Evolutionary conservation across 2,329 filamentous ascomycete genomes (phyloP), one percentile per base, ranked within the genome.

Genomic region (Pseudopithomyces maydicus): DNA sequence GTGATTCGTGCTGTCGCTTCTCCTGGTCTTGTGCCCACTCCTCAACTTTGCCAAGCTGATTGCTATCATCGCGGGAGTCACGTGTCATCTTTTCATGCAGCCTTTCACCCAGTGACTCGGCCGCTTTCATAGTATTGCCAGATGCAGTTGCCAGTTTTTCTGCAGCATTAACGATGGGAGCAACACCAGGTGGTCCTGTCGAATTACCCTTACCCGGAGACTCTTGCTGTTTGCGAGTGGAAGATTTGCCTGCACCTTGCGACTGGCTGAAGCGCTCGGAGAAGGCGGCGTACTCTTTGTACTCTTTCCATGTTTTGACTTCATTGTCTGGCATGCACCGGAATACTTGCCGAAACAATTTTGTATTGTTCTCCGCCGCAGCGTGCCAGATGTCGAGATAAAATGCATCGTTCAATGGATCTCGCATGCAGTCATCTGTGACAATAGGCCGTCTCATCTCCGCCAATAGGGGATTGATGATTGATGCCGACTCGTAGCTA

Each of bases 291-390:
- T 90, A 96, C 64, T 96, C 90, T 61, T 91, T 89, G 77, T 99
- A 99, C 62, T 96, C 90, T 64, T 90, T 88, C 95, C 95, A 99
- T 42, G 90, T 94, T 62, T 87, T 89, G 23, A 97, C 95, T 71
- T 97, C 92, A 50, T 88, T 97, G 74, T 99, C 95, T 1, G 95
- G 95, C 90, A 96, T 96, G 76, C 93, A 97, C 45, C 93, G 88
- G 80, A 99, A 99, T 8, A 99, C 94, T 59, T 90, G 87, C 32
- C 95, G 90, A 79, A 91, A 99, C 46, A 99, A 85, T 72, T 92
- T 94, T 2, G 95, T 99, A 74, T 99, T 99, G 80, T 98, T 98
- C 61, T 90, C 88, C 0, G 95, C 95, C 52, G 92, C 88, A 17
- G 87, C 84, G 63, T 89, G 88, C 96, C 96, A 99, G 1, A 91